Conservation (phyloP, 2,329 filamentous ascomycete genomes). For the Aspergillus glaucus region DNA sequence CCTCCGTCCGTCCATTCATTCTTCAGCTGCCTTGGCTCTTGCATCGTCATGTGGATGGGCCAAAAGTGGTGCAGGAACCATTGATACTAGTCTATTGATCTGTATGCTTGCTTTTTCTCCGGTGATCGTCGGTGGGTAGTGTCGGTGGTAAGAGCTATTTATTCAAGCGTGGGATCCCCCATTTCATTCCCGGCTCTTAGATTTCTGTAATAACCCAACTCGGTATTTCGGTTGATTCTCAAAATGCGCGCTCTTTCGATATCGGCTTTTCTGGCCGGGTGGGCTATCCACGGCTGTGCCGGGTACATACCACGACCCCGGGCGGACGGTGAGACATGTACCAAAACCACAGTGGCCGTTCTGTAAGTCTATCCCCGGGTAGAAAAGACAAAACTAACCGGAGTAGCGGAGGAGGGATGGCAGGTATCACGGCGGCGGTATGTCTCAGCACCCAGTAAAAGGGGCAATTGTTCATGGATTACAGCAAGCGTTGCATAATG, state of each 20-base stretch:
- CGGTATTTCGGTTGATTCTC: too few relatives aligned
- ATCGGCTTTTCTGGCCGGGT: not conserved
- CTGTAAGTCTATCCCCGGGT: conserved; percentile 15
- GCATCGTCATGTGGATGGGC: not conserved
- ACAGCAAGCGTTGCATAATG: conserved; percentile 55
- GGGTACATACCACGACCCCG: conserved; percentile 16
- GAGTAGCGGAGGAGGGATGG: conserved; percentile 51
- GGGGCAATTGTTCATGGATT: not conserved
- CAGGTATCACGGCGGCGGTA: conserved; percentile 58
- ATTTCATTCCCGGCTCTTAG: not conserved
- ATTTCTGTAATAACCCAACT: not conserved
- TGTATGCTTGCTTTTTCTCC: not conserved
- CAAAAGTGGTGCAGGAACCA: not conserved
- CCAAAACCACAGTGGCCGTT: conserved; percentile 28
- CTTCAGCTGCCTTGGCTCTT: not conserved
- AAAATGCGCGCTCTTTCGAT: not conserved
- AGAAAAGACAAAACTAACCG: not conserved
- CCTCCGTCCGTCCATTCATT: not conserved
- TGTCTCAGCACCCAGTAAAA: conserved; percentile 5
- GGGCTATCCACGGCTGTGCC: conserved; percentile 8
- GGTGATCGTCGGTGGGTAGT: not conserved
- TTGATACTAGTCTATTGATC: not conserved
- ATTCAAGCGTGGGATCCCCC: not conserved
- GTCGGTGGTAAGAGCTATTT: not conserved
- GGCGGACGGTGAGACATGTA: conserved; percentile 16